Evolutionary conservation across 1,284 basidiomycete genomes (phyloP).

Genomic region (Fistulinella cinereoalba): DNA sequence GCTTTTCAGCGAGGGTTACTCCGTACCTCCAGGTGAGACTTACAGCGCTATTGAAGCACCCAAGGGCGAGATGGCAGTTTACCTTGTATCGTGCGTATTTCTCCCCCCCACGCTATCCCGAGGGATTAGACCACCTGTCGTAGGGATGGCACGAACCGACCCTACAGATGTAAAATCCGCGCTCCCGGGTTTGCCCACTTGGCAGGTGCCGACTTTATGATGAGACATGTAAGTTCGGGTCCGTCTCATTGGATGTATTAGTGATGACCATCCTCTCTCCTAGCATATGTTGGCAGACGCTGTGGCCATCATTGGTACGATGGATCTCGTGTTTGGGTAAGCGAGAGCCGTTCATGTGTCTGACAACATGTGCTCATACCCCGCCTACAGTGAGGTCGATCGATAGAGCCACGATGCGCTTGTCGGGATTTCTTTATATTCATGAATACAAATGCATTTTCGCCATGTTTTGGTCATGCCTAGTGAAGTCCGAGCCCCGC

Average conservation of each 20-base stretch:
- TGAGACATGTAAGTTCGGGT: constrained; percentile 64
- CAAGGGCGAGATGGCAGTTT: constrained; percentile 98
- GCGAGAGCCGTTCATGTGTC: constrained; percentile 30
- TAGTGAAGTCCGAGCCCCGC: too few species aligned
- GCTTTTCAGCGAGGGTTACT: constrained; percentile 96
- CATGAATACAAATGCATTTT: too few species aligned
- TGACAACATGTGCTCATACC: background rate
- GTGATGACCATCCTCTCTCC: constrained; percentile 26
- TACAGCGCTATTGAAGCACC: constrained; percentile 98
- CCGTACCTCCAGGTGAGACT: constrained; percentile 96
- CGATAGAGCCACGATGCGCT: constrained; percentile 26
- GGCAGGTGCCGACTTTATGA: constrained; percentile 93
- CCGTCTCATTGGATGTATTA: constrained; percentile 15
- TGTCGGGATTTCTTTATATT: background rate
- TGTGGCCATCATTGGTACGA: constrained; percentile 92
- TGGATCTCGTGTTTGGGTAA: constrained; percentile 85
- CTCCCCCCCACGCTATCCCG: background rate
- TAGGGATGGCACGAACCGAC: constrained; percentile 89
- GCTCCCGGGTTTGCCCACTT: constrained; percentile 93
- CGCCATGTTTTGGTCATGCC: too few species aligned
- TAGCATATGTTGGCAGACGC: constrained; percentile 90
- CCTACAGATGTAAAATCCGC: constrained; percentile 93
- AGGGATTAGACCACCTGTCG: constrained; percentile 1
- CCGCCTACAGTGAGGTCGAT: constrained; percentile 35
- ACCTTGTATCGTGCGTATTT: constrained; percentile 77